Evolutionary conservation across 2,329 filamentous ascomycete genomes (phyloP).

Genomic region (Phialocephala subalpina): DNA sequence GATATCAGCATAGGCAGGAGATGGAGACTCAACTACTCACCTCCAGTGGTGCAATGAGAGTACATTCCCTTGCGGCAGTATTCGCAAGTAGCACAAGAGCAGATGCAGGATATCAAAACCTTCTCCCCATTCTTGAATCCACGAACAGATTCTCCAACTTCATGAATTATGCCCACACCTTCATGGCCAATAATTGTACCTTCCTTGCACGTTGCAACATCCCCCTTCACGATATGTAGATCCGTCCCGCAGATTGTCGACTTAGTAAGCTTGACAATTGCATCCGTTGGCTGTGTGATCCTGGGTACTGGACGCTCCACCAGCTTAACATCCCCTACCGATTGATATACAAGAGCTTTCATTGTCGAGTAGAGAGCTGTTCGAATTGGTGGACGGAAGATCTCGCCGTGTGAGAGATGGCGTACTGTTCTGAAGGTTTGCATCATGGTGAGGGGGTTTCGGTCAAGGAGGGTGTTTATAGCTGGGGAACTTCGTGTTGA

Average conservation of each 20-base stretch:
- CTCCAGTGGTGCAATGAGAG: slow-evolving; percentile 60
- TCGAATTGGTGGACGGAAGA: slow-evolving; percentile 21
- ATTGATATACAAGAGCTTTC: slow-evolving; percentile 82
- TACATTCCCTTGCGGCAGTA: slow-evolving; percentile 60
- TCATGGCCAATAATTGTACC: slow-evolving; percentile 61
- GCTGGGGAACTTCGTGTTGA: not conserved
- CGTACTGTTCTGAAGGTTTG: slow-evolving; percentile 25
- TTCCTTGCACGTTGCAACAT: slow-evolving; percentile 55
- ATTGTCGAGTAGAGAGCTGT: slow-evolving; percentile 53
- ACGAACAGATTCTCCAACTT: slow-evolving; percentile 53
- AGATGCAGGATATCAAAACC: slow-evolving; percentile 61
- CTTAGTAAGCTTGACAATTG: slow-evolving; percentile 56
- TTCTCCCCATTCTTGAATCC: slow-evolving; percentile 57
- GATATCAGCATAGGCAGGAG: not conserved
- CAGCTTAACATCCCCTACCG: slow-evolving; percentile 78
- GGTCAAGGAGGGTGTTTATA: not conserved
- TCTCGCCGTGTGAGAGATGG: slow-evolving; percentile 19
- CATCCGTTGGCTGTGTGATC: slow-evolving; percentile 53
- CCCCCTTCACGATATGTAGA: slow-evolving; percentile 62
- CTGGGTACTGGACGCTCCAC: slow-evolving; percentile 54
- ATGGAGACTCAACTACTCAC: slow-evolving; percentile 7
- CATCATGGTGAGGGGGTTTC: slow-evolving; percentile 6
- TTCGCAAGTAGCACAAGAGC: slow-evolving; percentile 57
- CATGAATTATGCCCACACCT: slow-evolving; percentile 57
- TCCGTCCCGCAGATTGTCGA: slow-evolving; percentile 63